Percentiles rank a stretch among this genome's conserved stretches.
Conservation (phyloP, 257 asterid genomes). For the Gentiana straminea region DNA sequence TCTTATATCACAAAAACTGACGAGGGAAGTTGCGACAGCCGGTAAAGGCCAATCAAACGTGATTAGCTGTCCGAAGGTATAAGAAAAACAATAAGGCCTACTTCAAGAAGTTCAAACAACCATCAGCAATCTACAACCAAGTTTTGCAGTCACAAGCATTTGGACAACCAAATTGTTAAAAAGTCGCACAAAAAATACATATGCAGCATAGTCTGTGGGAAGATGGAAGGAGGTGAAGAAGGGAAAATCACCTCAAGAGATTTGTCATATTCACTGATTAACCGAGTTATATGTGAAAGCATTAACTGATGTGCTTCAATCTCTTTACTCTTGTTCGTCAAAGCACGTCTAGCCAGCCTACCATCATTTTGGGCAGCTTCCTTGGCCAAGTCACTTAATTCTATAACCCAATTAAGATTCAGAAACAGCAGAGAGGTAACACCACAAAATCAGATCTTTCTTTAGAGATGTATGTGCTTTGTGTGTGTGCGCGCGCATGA, state of each 20-base stretch:
- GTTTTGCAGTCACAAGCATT: too few relatives aligned
- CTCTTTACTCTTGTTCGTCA: constrained; percentile 55
- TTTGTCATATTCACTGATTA: constrained; percentile 30
- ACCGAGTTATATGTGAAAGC: constrained; percentile 29
- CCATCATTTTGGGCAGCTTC: constrained; percentile 68
- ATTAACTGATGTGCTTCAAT: constrained; percentile 56
- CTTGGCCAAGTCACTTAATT: constrained; percentile 39
- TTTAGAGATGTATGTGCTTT: too few relatives aligned
- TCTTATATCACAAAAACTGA: too few relatives aligned
- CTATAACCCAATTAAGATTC: constrained; percentile 15
- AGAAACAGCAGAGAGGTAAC: neutral
- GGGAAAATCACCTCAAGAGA: constrained; percentile 30
- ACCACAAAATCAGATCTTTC: neutral
- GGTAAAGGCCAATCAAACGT: too few relatives aligned
- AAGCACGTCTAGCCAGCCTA: constrained; percentile 63
- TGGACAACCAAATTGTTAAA: too few relatives aligned
- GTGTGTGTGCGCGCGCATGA: too few relatives aligned
- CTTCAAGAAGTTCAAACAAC: too few relatives aligned
- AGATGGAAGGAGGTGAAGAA: neutral
- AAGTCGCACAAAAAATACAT: too few relatives aligned
- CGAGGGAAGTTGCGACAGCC: too few relatives aligned
- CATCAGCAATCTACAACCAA: too few relatives aligned
- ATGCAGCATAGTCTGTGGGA: neutral
- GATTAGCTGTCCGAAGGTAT: too few relatives aligned
- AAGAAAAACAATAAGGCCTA: too few relatives aligned